Base-by-base conservation (phyloP, 768 basidiomycete species). In the Lactarius tabidus region DNA sequence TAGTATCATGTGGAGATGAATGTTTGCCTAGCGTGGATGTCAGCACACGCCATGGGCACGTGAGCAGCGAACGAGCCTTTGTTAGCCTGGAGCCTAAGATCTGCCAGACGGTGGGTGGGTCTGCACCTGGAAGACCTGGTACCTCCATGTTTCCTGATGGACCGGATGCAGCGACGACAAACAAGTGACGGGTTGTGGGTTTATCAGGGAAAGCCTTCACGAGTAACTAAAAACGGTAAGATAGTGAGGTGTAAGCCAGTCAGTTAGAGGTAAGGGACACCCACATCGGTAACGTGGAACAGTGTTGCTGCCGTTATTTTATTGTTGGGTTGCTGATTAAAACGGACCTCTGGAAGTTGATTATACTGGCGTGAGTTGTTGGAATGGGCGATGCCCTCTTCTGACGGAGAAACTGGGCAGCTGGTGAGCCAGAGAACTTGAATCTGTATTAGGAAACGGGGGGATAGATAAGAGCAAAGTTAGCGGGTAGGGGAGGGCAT, bases 1-100 rank as follows among this genome's bases (percentile, higher is more conserved):
- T 53, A 70, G 48, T 58, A 70, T 68, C 69, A 70, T 70, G 57
- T 70, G 69, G 26, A 70, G 63, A 43, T 68, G 67, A 54, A 70
- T 68, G 60, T 63, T 68, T 60, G 59, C 67, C 64, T 65, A 57
- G 60, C 59, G 45, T 57, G 56, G 43, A 65, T n/a, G 36, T 65
- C 23, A 61, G 51, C 39, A 65, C 48, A 63, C 45, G 35, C 54
- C 43, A 56, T 23, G 31, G 31, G 55, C 59, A 64, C 57, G 66
- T 67, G 61, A 56, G 33, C 41, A 38, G 60, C 38, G 56, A 28
- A 58, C 66, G 7, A 35, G 60, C 68, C 57, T 69, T 63, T 58
- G 48, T 64, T 48, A 69, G 31, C 54, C 41, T 67, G 17, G 67
- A 41, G 39, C 53, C 36, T 33, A 68, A 48, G 38, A 45, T 51